Conservation (phyloP, 176 grass and related monocot genomes). For the Echinochloa phyllopogon region DNA sequence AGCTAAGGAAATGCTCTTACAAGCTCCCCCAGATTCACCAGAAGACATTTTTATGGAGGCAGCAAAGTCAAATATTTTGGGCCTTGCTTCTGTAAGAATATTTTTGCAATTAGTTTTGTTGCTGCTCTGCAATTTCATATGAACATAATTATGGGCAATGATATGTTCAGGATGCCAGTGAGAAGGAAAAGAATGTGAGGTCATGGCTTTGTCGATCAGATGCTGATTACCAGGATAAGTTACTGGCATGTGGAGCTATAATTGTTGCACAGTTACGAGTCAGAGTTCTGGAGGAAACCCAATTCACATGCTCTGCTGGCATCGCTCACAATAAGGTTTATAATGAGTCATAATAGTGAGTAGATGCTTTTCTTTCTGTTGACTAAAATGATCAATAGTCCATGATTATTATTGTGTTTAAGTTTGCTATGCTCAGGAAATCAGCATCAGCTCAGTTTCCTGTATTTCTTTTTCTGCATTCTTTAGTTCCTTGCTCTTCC, state of each 20-base stretch:
- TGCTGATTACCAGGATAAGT: slow-evolving; percentile 75
- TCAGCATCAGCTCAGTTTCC: not conserved
- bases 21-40: slow-evolving; percentile 57
- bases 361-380: slow-evolving; percentile 41
- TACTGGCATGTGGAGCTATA: slow-evolving; percentile 84
- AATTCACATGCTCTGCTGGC: slow-evolving; percentile 92
- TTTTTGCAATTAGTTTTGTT: slow-evolving; percentile 20
- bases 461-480: not conserved
- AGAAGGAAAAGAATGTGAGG: slow-evolving; percentile 67
- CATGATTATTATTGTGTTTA: not conserved
- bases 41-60: slow-evolving; percentile 67
- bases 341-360: slow-evolving; percentile 39
- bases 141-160: slow-evolving; percentile 18
- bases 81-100: slow-evolving; percentile 64
- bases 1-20: slow-evolving; percentile 79
- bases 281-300: slow-evolving; percentile 78
- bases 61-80: slow-evolving; percentile 75
- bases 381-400: not conserved
- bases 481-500: slow-evolving; percentile 32
- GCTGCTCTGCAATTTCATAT: slow-evolving; percentile 6
- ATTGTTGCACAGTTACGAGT: slow-evolving; percentile 82
- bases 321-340: slow-evolving; percentile 97
- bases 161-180: slow-evolving; percentile 49
- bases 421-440: slow-evolving; percentile 10
- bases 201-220: slow-evolving; percentile 69